Conservation (phyloP, 139 green algal species). For the Micractinium conductrix region DNA sequence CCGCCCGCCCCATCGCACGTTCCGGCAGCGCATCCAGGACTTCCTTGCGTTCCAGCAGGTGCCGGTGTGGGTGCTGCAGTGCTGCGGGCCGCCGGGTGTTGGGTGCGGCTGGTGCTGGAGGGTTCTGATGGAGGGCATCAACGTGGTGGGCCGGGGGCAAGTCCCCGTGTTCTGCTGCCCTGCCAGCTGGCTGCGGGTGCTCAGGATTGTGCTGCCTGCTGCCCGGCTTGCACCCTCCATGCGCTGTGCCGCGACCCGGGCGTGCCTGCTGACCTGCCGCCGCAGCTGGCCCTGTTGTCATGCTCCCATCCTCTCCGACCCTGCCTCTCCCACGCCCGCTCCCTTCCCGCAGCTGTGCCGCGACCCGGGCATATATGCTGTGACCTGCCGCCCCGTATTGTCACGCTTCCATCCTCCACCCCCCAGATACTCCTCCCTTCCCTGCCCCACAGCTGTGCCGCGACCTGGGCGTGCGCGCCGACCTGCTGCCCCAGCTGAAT, state of each 20-base stretch:
- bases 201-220: neutral
- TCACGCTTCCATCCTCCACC: no score
- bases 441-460: neutral
- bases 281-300: neutral
- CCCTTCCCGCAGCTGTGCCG: neutral
- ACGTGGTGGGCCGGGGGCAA: no score
- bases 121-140: no score
- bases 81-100: no score
- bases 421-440: no score
- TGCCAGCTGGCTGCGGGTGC: neutral
- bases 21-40: neutral
- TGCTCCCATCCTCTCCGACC: neutral
- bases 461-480: constrained; percentile 7
- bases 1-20: neutral
- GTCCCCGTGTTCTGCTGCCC: no score
- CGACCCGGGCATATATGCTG: neutral
- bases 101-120: neutral
- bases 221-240: neutral
- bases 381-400: constrained; percentile 10
- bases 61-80: neutral
- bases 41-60: neutral
- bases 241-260: neutral
- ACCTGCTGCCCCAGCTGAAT: constrained; percentile 1
- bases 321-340: neutral
- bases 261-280: neutral